Evolutionary conservation across 208 protist genomes (phyloP).

Genomic region (Leishmania arabica): DNA sequence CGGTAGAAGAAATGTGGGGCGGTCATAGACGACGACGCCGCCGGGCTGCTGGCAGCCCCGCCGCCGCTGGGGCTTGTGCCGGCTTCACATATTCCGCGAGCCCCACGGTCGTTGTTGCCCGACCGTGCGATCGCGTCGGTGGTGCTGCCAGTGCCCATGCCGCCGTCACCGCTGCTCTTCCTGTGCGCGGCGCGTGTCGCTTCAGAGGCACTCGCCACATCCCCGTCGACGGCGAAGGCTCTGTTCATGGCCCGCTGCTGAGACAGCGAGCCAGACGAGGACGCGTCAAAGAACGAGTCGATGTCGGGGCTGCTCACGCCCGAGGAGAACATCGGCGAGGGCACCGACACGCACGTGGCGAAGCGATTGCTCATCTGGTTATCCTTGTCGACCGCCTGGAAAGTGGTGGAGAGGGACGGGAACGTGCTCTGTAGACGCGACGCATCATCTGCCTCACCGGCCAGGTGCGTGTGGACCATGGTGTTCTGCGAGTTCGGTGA

Average conservation of each 20-base stretch:
- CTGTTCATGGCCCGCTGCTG: conserved; percentile 2
- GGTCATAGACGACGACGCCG: neutral
- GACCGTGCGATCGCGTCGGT: neutral
- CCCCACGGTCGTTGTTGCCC: neutral
- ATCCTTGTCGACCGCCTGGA: conserved; percentile 1
- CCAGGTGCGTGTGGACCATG: conserved; percentile 10
- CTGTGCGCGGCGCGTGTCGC: neutral
- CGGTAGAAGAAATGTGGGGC: conserved; percentile 48
- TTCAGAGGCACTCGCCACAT: neutral
- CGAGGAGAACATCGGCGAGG: conserved; percentile 1
- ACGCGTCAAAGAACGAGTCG: conserved; percentile 17
- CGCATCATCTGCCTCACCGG: neutral
- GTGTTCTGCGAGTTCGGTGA: conserved; percentile 18
- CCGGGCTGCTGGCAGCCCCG: neutral
- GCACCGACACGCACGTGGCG: conserved; percentile 39
- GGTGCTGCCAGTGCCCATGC: too few species aligned
- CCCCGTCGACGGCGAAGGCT: conserved; percentile 21
- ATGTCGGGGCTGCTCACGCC: conserved; percentile 13
- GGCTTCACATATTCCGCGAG: neutral
- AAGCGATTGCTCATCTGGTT: conserved; percentile 29
- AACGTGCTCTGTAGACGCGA: neutral
- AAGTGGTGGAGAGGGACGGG: conserved; percentile 15
- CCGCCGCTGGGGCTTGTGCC: too few species aligned
- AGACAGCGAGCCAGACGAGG: conserved; percentile 2
- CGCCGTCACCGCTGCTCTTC: neutral